Percentiles rank a stretch among this genome's conserved stretches.
These are phyloP conservation scores for Xylaria acuta DNA, from an alignment of 495 filamentous ascomycete species.

Conservation along the genomic window DNA sequence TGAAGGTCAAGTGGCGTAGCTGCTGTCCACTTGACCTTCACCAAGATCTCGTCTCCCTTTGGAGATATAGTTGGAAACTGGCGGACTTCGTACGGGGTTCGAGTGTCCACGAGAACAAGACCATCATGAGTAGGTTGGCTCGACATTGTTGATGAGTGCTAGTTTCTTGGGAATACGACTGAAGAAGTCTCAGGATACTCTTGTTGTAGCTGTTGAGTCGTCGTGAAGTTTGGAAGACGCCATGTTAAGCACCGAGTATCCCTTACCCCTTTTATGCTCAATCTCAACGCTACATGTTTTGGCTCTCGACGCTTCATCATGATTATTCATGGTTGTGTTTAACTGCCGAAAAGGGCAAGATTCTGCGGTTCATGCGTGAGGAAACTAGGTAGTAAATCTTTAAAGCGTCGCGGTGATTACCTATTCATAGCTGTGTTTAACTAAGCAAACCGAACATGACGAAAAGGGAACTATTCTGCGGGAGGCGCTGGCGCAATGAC, in stretches of 20 bases:
- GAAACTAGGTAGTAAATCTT: background rate
- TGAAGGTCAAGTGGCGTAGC: conserved; percentile 63
- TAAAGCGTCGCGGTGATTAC: background rate
- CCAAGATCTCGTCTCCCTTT: conserved; percentile 43
- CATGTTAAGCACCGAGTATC: conserved; percentile 5
- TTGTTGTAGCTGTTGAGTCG: background rate
- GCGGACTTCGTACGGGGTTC: conserved; percentile 44
- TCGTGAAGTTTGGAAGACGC: conserved; percentile 11
- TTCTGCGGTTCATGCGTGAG: conserved; percentile 14
- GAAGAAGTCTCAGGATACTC: background rate
- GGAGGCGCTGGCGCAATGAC: background rate
- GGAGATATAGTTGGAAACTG: conserved; percentile 48
- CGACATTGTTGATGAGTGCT: conserved; percentile 1
- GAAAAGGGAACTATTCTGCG: conserved; percentile 21
- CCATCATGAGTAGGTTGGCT: conserved; percentile 44
- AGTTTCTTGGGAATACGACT: background rate
- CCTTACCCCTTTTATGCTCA: background rate
- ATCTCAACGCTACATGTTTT: background rate
- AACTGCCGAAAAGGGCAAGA: conserved; percentile 10
- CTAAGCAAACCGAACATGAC: background rate
- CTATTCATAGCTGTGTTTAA: background rate
- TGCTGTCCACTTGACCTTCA: conserved; percentile 56
- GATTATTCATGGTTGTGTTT: background rate
- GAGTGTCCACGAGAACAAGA: conserved; percentile 45
- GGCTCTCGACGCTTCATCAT: background rate